Conservation (phyloP, 2,329 filamentous ascomycete species). For the Phoma sp. region DNA sequence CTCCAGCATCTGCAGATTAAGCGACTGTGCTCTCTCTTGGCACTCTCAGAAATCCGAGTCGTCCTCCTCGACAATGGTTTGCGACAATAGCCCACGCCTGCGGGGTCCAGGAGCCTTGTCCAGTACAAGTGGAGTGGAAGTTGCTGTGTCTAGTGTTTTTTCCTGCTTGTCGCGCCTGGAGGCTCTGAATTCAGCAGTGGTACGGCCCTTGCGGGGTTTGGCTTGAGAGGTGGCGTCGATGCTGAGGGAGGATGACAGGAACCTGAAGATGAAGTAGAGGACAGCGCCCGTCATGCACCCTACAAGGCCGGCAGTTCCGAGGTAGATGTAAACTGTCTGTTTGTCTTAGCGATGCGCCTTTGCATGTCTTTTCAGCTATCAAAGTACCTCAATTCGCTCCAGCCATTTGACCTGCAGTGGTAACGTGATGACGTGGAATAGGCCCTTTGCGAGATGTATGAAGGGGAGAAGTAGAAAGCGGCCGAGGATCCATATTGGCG, state of each 20-base stretch:
- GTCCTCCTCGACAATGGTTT: conserved; percentile 76
- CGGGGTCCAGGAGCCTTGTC: conserved; percentile 39
- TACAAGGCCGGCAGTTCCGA: conserved; percentile 71
- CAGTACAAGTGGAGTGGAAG: conserved; percentile 24
- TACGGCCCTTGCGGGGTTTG: conserved; percentile 25
- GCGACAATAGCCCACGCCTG: conserved; percentile 61
- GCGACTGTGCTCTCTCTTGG: not conserved
- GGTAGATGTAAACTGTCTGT: conserved; percentile 61
- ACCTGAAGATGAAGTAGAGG: conserved; percentile 63
- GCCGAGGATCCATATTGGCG: conserved; percentile 57
- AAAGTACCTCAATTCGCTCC: conserved; percentile 61
- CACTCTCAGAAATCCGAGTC: conserved; percentile 57
- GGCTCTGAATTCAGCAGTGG: conserved; percentile 38
- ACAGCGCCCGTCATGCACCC: conserved; percentile 69
- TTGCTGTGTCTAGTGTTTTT: conserved; percentile 16
- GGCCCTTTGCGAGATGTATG: conserved; percentile 52
- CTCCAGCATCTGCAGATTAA: not conserved
- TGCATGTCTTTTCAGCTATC: not conserved
- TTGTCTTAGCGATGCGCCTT: not conserved
- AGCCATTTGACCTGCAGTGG: conserved; percentile 57
- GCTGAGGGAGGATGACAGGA: conserved; percentile 58
- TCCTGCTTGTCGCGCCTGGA: conserved; percentile 36
- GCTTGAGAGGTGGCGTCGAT: conserved; percentile 44
- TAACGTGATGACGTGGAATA: conserved; percentile 52
- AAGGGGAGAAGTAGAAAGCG: conserved; percentile 60